A percentile compares a stretch with the other conserved stretches of the same genome.
Evolutionary conservation across 192 early-diverging fungal species (phyloP).

Genomic region (Hyaloraphidium curvatum): DNA sequence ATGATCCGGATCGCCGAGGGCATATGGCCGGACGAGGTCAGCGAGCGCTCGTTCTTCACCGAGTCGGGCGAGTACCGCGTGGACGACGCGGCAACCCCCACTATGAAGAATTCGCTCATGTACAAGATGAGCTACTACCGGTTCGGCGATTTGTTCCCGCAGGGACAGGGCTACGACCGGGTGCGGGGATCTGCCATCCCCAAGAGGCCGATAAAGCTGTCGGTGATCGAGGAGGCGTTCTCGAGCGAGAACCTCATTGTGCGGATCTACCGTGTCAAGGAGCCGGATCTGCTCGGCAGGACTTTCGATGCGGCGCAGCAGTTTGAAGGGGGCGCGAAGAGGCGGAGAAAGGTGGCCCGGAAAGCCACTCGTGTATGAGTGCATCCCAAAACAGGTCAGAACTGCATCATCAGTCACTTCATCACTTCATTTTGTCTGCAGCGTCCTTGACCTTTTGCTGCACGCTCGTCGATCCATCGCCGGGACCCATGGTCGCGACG

Average conservation of each 20-base stretch:
- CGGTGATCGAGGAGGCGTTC: slow-evolving; percentile 80
- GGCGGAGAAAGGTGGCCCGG: not conserved
- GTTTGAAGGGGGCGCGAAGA: slow-evolving; percentile 2
- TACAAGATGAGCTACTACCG: slow-evolving; percentile 97
- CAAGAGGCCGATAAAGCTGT: slow-evolving; percentile 52
- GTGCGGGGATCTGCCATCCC: slow-evolving; percentile 66
- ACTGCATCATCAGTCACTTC: too few relatives aligned
- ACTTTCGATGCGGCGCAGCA: slow-evolving; percentile 3
- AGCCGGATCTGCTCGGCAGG: slow-evolving; percentile 71
- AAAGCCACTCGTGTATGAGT: too few relatives aligned
- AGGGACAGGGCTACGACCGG: slow-evolving; percentile 50
- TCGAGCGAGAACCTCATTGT: slow-evolving; percentile 96
- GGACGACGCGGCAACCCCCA: slow-evolving; percentile 65
- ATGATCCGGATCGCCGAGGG: slow-evolving; percentile 98
- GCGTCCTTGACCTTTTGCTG: too few relatives aligned
- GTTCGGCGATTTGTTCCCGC: slow-evolving; percentile 72
- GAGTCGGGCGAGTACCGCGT: slow-evolving; percentile 75
- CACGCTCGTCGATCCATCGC: too few relatives aligned
- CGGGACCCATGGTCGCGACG: too few relatives aligned
- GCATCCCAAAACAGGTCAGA: too few relatives aligned
- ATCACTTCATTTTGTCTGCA: too few relatives aligned
- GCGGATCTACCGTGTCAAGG: slow-evolving; percentile 95
- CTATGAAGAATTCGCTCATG: slow-evolving; percentile 87
- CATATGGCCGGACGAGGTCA: slow-evolving; percentile 88
- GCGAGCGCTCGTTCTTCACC: slow-evolving; percentile 77